A percentile compares a stretch with the other conserved stretches of the same genome.
Conservation (phyloP, 2,329 filamentous ascomycete genomes). For the Arthrobotrys sinensis region DNA sequence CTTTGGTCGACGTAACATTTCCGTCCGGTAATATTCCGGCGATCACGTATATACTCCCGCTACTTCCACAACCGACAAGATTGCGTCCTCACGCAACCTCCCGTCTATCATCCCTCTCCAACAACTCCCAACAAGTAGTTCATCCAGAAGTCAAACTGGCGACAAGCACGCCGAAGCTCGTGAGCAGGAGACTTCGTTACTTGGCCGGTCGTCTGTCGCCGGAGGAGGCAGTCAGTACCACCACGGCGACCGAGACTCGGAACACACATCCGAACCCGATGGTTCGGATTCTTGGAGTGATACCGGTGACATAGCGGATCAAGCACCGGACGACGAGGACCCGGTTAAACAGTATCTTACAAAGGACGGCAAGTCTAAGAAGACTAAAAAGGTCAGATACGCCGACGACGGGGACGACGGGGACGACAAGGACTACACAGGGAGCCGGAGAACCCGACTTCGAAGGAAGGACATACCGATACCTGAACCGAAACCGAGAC, state of each 20-base stretch:
- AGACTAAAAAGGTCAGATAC: conserved; percentile 42
- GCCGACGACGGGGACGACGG: conserved; percentile 23
- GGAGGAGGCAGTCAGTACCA: conserved; percentile 57
- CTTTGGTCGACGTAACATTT: background rate
- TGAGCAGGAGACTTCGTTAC: conserved; percentile 71
- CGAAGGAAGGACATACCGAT: conserved; percentile 55
- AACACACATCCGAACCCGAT: conserved; percentile 73
- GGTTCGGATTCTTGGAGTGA: conserved; percentile 88
- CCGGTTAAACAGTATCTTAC: conserved; percentile 80
- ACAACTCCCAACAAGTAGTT: conserved; percentile 66
- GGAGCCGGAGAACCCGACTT: conserved; percentile 16
- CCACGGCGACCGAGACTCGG: conserved; percentile 51
- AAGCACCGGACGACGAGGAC: conserved; percentile 86
- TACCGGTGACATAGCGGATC: conserved; percentile 94
- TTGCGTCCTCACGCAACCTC: conserved; percentile 45
- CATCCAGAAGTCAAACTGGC: conserved; percentile 67
- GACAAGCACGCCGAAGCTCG: conserved; percentile 67
- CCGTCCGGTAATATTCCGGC: conserved; percentile 9
- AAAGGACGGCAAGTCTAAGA: conserved; percentile 49
- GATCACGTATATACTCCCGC: background rate
- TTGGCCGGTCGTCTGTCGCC: conserved; percentile 64
- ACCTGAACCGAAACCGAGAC: conserved; percentile 29
- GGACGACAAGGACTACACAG: background rate
- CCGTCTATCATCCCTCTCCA: conserved; percentile 43
- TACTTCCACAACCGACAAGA: conserved; percentile 44